These are phyloP conservation scores for Camptophora hylomeconis DNA, from an alignment of 2,329 filamentous ascomycete genomes.

Conservation along the genomic window DNA sequence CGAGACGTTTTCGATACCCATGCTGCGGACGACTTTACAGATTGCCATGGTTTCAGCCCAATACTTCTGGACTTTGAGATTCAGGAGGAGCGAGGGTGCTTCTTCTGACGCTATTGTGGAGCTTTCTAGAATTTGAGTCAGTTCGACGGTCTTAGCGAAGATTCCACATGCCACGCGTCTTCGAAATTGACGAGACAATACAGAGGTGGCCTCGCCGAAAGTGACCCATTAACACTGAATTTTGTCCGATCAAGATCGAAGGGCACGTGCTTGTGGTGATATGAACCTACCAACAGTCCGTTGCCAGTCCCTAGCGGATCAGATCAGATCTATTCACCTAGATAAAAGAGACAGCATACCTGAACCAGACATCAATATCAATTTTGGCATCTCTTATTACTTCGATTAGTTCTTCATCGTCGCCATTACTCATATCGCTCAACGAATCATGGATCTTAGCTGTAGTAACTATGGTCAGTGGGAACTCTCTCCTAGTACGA, in stretches of 20 bases:
- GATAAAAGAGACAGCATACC: too few relatives aligned
- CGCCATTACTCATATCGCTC: slow-evolving; percentile 15
- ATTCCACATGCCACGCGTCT: too few relatives aligned
- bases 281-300: too few relatives aligned
- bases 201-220: too few relatives aligned
- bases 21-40: slow-evolving; percentile 36
- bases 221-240: too few relatives aligned
- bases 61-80: slow-evolving; percentile 39
- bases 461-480: slow-evolving; percentile 19
- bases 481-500: too few relatives aligned
- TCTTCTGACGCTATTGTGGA: slow-evolving; percentile 21
- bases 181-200: too few relatives aligned
- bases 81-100: slow-evolving; percentile 28
- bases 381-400: slow-evolving; percentile 33
- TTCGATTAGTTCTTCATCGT: slow-evolving; percentile 26
- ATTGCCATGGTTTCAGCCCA: slow-evolving; percentile 42
- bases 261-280: too few relatives aligned
- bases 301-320: too few relatives aligned
- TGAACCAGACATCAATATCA: slow-evolving; percentile 36
- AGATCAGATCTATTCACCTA: too few relatives aligned
- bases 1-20: slow-evolving; percentile 38
- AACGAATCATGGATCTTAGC: slow-evolving; percentile 27
- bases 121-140: slow-evolving; percentile 17
- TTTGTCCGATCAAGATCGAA: too few relatives aligned
- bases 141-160: too few relatives aligned